phyloP scores from a whole-genome alignment of 2,329 filamentous ascomycete species.

The Alternaria brassicae region DNA sequence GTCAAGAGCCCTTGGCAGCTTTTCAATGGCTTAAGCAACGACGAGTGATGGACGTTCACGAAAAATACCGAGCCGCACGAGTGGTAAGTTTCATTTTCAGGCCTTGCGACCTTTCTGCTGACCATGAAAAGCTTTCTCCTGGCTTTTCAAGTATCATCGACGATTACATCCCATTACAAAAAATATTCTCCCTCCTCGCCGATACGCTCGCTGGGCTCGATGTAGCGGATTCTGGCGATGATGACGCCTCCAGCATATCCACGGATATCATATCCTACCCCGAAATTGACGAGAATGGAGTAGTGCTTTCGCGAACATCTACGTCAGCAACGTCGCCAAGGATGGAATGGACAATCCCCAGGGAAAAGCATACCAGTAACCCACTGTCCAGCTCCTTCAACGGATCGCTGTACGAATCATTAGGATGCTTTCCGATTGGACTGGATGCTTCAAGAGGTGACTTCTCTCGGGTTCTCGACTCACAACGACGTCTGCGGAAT shows the following conservation, averaged over 20 bases:
- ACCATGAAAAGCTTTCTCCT: slow-evolving; percentile 32
- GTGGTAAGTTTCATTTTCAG: slow-evolving; percentile 27
- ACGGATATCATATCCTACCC: slow-evolving; percentile 44
- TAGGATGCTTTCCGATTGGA: slow-evolving; percentile 50
- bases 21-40: slow-evolving; percentile 50
- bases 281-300: slow-evolving; percentile 43
- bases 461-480: slow-evolving; percentile 43
- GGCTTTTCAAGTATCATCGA: slow-evolving; percentile 42
- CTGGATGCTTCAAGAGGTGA: slow-evolving; percentile 41
- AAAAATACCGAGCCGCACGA: slow-evolving; percentile 41
- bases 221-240: slow-evolving; percentile 27
- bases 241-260: slow-evolving; percentile 38
- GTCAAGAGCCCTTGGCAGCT: slow-evolving; percentile 45
- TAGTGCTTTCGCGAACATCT: slow-evolving; percentile 24
- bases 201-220: slow-evolving; percentile 38
- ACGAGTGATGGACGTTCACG: slow-evolving; percentile 48
- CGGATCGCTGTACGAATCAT: slow-evolving; percentile 34
- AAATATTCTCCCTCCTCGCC: slow-evolving; percentile 37
- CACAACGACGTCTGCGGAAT: slow-evolving; percentile 40
- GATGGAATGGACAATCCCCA: slow-evolving; percentile 39
- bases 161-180: slow-evolving; percentile 40
- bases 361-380: slow-evolving; percentile 35
- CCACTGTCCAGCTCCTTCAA: slow-evolving; percentile 44
- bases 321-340: slow-evolving; percentile 26
- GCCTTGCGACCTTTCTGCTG: background rate